A percentile compares a stretch with the other conserved stretches of the same genome.
These are phyloP conservation scores for Amylostereum chailletii DNA, from an alignment of 1,284 basidiomycete species.

Conservation along the genomic window DNA sequence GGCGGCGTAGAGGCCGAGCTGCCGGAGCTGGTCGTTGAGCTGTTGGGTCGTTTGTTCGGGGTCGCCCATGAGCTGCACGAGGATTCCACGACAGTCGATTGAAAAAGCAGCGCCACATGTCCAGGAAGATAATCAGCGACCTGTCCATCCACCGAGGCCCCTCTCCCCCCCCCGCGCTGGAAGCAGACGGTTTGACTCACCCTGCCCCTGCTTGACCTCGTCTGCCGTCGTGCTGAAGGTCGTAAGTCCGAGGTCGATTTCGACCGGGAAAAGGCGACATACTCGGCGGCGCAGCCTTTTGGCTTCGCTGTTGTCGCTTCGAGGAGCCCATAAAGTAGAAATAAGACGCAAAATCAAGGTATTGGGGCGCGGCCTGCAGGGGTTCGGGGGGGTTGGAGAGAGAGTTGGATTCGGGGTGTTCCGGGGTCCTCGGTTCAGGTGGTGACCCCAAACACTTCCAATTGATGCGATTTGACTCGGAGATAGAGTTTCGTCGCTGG, in stretches of 20 bases:
- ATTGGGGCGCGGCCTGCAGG: too few relatives aligned
- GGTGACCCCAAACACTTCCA: too few relatives aligned
- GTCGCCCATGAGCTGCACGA: slow-evolving; percentile 46
- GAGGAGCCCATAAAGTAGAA: slow-evolving; percentile 19
- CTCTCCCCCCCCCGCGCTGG: slow-evolving; percentile 8
- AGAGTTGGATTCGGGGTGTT: too few relatives aligned
- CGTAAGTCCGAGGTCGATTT: not conserved
- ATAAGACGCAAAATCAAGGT: too few relatives aligned
- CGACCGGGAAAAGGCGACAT: slow-evolving; percentile 13
- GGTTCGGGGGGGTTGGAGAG: too few relatives aligned
- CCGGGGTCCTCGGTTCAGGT: too few relatives aligned
- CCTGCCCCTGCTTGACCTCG: slow-evolving; percentile 52
- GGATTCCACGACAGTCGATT: not conserved
- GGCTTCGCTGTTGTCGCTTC: slow-evolving; percentile 21
- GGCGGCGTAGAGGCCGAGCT: slow-evolving; percentile 71
- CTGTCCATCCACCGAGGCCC: slow-evolving; percentile 9
- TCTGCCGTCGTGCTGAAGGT: slow-evolving; percentile 15
- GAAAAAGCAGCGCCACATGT: slow-evolving; percentile 1
- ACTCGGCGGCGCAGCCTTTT: slow-evolving; percentile 22
- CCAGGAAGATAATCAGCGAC: slow-evolving; percentile 10
- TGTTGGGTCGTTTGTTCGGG: slow-evolving; percentile 55
- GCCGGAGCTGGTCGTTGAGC: slow-evolving; percentile 61
- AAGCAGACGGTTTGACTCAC: slow-evolving; percentile 24
- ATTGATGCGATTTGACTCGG: too few relatives aligned
- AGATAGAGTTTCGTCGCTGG: too few relatives aligned